A percentile compares a stretch with the other conserved stretches of the same genome.
These are phyloP conservation scores for Aspergillus felis DNA, from an alignment of 2,329 filamentous ascomycete genomes.

Conservation along the genomic window DNA sequence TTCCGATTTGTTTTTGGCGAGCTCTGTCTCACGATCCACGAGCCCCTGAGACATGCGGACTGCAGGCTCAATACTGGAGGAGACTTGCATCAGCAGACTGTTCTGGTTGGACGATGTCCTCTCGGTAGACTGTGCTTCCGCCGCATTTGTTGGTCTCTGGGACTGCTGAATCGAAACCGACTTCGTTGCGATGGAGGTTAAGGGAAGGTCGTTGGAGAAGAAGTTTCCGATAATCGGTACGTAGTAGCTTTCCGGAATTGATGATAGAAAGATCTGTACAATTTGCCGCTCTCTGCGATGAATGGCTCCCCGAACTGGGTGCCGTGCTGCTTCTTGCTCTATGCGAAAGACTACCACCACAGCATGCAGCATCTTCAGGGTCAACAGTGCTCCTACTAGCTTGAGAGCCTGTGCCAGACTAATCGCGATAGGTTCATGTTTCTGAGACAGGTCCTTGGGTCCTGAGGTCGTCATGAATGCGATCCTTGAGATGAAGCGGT, in stretches of 20 bases:
- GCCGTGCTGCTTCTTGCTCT: slow-evolving; percentile 9
- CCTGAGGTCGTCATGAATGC: not conserved
- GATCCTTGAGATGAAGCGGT: not conserved
- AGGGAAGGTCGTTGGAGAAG: not conserved
- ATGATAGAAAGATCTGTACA: slow-evolving; percentile 16
- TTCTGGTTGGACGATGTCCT: not conserved
- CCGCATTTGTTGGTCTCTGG: not conserved
- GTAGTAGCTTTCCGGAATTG: slow-evolving; percentile 11
- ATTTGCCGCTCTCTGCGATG: slow-evolving; percentile 20
- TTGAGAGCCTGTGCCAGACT: slow-evolving; percentile 9
- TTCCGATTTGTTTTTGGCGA: not conserved
- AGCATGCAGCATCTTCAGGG: slow-evolving; percentile 24
- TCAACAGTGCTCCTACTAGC: slow-evolving; percentile 18
- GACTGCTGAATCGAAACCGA: not conserved
- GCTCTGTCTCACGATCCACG: not conserved
- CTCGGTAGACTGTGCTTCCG: not conserved
- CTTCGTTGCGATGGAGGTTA: not conserved
- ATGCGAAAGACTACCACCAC: slow-evolving; percentile 14
- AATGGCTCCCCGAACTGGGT: slow-evolving; percentile 15
- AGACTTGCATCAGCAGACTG: slow-evolving; percentile 1
- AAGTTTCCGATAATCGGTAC: slow-evolving; percentile 13
- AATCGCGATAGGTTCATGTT: slow-evolving; percentile 5
- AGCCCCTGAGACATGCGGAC: slow-evolving; percentile 5
- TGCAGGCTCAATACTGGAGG: slow-evolving; percentile 3
- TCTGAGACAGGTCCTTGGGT: not conserved